A percentile compares a stretch with the other conserved stretches of the same genome.
phyloP scores from a whole-genome alignment of 768 basidiomycete genomes.

The Russula sp. region DNA sequence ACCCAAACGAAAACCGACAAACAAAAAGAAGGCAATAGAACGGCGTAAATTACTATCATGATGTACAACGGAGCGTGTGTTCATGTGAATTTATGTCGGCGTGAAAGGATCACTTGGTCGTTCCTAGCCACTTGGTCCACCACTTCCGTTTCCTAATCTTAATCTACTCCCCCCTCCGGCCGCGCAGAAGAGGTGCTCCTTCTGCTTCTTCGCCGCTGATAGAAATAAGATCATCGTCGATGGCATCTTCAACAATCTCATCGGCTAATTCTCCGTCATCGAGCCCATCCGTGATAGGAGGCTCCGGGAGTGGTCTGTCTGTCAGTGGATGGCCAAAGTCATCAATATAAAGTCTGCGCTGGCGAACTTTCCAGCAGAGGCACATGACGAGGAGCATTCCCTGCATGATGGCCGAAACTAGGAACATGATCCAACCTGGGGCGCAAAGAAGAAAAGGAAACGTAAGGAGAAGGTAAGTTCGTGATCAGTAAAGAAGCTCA shows the following conservation, averaged over 20 bases:
- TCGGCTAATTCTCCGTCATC: slow-evolving; percentile 22
- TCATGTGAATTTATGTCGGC: background rate
- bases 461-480: background rate
- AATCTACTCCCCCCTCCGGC: slow-evolving; percentile 8
- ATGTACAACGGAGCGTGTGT: background rate
- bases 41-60: background rate
- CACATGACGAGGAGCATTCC: slow-evolving; percentile 79
- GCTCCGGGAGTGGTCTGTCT: slow-evolving; percentile 18
- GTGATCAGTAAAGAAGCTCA: slow-evolving; percentile 28
- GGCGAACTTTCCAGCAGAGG: slow-evolving; percentile 75
- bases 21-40: background rate
- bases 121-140: slow-evolving; percentile 12
- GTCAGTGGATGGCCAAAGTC: slow-evolving; percentile 73
- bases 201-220: slow-evolving; percentile 14
- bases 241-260: slow-evolving; percentile 20
- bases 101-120: background rate
- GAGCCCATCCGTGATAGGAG: slow-evolving; percentile 9
- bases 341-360: slow-evolving; percentile 68
- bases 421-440: slow-evolving; percentile 74
- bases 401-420: slow-evolving; percentile 81
- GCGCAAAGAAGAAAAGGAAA: background rate
- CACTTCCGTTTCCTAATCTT: slow-evolving; percentile 6
- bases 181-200: background rate
- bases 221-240: slow-evolving; percentile 22
- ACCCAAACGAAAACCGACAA: background rate